Conservation (phyloP, 495 filamentous ascomycete species). For the Penicillium malachiteum region DNA sequence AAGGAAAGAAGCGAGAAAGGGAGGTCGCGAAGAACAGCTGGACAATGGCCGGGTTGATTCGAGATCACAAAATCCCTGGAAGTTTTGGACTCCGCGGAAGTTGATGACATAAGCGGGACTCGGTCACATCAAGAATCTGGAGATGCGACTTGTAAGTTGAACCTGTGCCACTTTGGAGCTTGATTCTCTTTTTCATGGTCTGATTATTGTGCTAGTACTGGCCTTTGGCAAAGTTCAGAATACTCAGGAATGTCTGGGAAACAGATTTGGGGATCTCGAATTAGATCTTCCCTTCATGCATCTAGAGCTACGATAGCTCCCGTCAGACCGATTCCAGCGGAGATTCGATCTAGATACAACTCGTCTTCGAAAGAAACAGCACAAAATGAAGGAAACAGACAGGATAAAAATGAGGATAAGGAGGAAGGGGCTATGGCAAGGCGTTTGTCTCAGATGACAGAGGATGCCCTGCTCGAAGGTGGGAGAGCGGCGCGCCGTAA, state of each 20-base stretch:
- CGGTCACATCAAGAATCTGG: not conserved
- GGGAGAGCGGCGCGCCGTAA: constrained; percentile 69
- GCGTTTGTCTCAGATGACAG: constrained; percentile 74
- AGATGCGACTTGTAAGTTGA: not conserved
- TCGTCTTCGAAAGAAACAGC: constrained; percentile 3
- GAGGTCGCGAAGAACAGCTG: constrained; percentile 3
- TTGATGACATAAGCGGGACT: constrained; percentile 37
- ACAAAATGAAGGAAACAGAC: constrained; percentile 11
- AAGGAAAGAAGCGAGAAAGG: constrained; percentile 34
- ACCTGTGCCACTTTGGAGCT: constrained; percentile 1
- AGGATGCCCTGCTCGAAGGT: constrained; percentile 71
- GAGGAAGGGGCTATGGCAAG: constrained; percentile 61
- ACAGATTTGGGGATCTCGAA: constrained; percentile 15
- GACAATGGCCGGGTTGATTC: constrained; percentile 11
- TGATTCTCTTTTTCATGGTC: not conserved
- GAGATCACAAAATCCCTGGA: constrained; percentile 21
- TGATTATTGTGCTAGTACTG: not conserved
- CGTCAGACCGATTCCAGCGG: constrained; percentile 25
- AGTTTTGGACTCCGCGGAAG: constrained; percentile 42
- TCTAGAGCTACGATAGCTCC: constrained; percentile 14
- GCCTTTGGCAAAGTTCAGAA: no score
- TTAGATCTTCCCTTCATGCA: constrained; percentile 14
- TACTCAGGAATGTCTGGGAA: constrained; percentile 25
- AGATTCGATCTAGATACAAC: constrained; percentile 24
- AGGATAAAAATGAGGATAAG: constrained; percentile 13